phyloP scores from a whole-genome alignment of 169 alveolate genomes.

The Perkinsus olseni region DNA sequence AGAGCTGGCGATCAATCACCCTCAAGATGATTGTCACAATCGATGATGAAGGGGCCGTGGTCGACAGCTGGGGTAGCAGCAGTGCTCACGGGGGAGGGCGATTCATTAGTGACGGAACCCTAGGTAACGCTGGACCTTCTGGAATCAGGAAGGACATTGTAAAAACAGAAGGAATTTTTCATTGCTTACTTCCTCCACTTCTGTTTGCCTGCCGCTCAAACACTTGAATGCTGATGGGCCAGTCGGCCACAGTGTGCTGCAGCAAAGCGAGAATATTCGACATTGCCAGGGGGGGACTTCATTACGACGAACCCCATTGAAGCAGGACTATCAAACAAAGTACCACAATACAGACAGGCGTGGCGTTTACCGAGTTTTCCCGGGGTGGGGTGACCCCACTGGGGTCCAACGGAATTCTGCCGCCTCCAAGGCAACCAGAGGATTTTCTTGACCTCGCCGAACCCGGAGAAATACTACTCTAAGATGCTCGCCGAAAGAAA shows the following conservation, averaged over 20 bases:
- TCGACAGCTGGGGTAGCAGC: background rate
- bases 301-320: background rate
- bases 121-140: background rate
- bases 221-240: constrained; percentile 2
- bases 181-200: background rate
- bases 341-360: background rate
- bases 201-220: background rate
- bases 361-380: background rate
- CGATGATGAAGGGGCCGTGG: background rate
- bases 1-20: background rate
- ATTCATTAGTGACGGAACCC: background rate
- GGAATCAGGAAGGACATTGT: background rate
- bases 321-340: background rate
- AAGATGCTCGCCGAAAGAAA: background rate
- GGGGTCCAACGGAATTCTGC: background rate
- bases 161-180: background rate
- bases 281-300: background rate
- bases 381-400: background rate
- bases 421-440: background rate
- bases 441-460: background rate
- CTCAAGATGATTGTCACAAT: background rate
- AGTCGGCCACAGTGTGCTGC: background rate
- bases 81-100: background rate
- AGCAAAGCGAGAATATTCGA: background rate
- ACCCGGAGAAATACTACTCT: background rate